A percentile compares a stretch with the other conserved stretches of the same genome.
Evolutionary conservation across 2,329 filamentous ascomycete species (phyloP).

Genomic region (Penicillium rolfsii): DNA sequence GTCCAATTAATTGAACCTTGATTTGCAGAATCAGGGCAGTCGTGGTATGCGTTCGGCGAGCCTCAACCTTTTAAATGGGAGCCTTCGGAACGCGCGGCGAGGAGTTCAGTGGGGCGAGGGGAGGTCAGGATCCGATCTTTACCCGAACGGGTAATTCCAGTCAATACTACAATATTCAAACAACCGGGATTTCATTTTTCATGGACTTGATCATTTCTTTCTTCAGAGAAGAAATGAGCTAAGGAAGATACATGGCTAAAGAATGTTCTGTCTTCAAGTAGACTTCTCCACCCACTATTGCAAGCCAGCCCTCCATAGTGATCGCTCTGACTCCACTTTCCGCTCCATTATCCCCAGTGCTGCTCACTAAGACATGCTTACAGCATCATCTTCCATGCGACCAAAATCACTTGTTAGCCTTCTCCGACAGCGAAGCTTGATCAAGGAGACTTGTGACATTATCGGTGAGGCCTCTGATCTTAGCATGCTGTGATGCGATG

Average conservation of each 20-base stretch:
- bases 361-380: not conserved
- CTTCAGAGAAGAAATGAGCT: not conserved
- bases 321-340: not conserved
- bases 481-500: not conserved
- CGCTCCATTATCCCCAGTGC: not conserved
- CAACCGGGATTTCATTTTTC: not conserved
- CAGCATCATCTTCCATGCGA: too few relatives aligned
- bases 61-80: not conserved
- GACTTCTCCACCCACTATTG: not conserved
- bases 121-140: not conserved
- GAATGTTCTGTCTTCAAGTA: not conserved
- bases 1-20: not conserved
- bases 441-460: not conserved
- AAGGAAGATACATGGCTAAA: not conserved
- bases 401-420: not conserved
- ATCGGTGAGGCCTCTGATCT: not conserved
- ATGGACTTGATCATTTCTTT: not conserved
- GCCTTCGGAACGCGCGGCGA: slow-evolving; percentile 9
- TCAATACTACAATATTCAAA: not conserved
- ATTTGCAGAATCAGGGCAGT: not conserved
- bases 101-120: not conserved
- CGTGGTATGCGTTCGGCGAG: not conserved
- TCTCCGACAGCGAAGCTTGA: not conserved
- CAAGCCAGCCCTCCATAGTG: not conserved
- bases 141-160: slow-evolving; percentile 1